Base-by-base conservation (phyloP, 208 protist genomes). In the Leishmania aethiopica region DNA sequence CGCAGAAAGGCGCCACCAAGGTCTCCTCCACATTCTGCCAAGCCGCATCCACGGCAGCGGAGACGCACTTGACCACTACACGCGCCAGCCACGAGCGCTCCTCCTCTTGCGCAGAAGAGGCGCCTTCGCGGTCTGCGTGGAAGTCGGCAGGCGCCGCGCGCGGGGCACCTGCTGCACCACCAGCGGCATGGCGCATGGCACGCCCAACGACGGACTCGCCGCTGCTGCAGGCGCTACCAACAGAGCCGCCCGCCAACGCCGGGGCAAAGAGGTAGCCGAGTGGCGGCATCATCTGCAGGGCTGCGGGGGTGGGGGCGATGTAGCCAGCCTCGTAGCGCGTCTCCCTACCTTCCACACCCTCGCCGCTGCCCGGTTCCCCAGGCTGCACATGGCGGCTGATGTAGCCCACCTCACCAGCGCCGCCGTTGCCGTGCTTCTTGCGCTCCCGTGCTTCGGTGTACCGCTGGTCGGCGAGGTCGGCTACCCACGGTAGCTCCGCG, bases 401-500 rank as follows among this genome's bases (percentile, higher is more conserved):
- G 77, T 87, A 81, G 35, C 79, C 79, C 7, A 83, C 40, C 40
- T 80, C 84, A 10, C 78, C 80, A 45, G 37, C 64, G 42, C 71
- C 62, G 59, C 77, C 69, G 67, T 59, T 51, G 59, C 81, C 32
- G 64, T 78, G 70, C 71, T 81, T 85, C 60, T 75, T 77, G 53
- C 72, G 77, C 77, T 85, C 77, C 0, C 82, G 77, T 40, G 76
- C 82, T 53, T 78, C 82, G 13, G 57, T 73, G 77, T 81, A 85
- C 25, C 78, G 74, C 53, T 89, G 77, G 62, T 74, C 85, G 15
- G 78, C 80, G 1, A 85, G 42, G n/a, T 84, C 82, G 0, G 69
- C 78, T 32, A 84, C 80, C 83, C 70, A 88, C 78, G 79, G 86
- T 62, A 83, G 72, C 51, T 91, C 88, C 13, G 73, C 79, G 72